Conservation (phyloP, 2,329 filamentous ascomycete species). For the Arthroderma sp. region DNA sequence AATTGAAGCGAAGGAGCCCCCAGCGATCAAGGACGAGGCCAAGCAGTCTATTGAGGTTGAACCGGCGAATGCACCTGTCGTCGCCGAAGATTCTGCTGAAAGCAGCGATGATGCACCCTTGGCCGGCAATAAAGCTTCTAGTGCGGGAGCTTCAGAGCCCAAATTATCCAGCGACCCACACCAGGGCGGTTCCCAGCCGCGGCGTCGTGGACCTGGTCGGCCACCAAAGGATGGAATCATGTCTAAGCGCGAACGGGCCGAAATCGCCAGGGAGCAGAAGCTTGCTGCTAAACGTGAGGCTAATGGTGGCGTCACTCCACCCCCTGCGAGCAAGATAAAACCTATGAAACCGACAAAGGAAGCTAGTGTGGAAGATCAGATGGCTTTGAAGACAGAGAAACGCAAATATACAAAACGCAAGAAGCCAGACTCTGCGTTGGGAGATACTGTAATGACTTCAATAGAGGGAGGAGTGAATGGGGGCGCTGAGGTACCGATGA, state of each 20-base stretch:
- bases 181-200: conserved; percentile 24
- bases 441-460: conserved; percentile 31
- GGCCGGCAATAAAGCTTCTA: conserved; percentile 17
- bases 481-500: conserved; percentile 23
- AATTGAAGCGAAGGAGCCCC: neutral
- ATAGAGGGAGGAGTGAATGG: conserved; percentile 25
- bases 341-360: conserved; percentile 18
- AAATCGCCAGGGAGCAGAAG: conserved; percentile 41
- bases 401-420: conserved; percentile 38
- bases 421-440: conserved; percentile 27
- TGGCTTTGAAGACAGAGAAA: conserved; percentile 31
- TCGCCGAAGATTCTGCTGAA: conserved; percentile 6
- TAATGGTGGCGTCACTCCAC: conserved; percentile 34
- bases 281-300: conserved; percentile 34
- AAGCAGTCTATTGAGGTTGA: conserved; percentile 10
- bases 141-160: conserved; percentile 19
- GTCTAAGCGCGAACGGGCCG: conserved; percentile 49
- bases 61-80: conserved; percentile 6
- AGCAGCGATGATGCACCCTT: conserved; percentile 15
- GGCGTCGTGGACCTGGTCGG: conserved; percentile 44
- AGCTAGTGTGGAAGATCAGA: conserved; percentile 20
- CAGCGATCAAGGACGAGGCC: conserved; percentile 16
- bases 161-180: conserved; percentile 14
- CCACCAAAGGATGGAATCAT: conserved; percentile 56
- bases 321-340: conserved; percentile 18